Base-by-base conservation (phyloP, 345 rosid genomes). In the Trapa bicornis region DNA sequence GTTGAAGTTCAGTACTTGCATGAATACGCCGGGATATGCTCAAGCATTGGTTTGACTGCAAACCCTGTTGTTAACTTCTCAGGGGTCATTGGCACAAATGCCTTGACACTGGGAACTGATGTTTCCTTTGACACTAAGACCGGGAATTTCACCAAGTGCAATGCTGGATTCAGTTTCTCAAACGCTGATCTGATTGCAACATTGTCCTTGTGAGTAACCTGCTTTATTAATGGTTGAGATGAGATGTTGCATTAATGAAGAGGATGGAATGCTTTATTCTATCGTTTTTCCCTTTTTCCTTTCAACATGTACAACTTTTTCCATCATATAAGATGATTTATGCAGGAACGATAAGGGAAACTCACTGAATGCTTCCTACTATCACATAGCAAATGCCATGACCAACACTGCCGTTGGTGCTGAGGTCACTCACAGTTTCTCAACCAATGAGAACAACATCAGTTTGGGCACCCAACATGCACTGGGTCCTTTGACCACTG, bases 1-100 rank as follows among this genome's bases (percentile, higher is more conserved):
- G 42, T 86, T 75, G 97, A 94, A 80, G 70, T 94, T 65, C 99
- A 90, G 67, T 94, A 85, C 80, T 75, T 87, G 86, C 96, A 89
- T 78, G 99, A 94, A 54, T 83, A 83, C 47, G 89, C 88, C 0
- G 99, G 91, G 69, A 80, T 91, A 47, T 83, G 85, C 84, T 72
- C 95, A 4, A 91, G 97, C 74, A 72, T 94, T 75, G 95, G 89
- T 32, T 76, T 94, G 82, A 85, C 97, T 63, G 88, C 86, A 36
- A 87, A 84, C 78, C 99, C 99, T 2, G 32, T 76, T 52, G 84
- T 89, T 61, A 88, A 91, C 82, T 84, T 88, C 69, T 83, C 99
- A 14, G 89, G 92, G 75, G 96, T 89, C 13, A 11, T 91, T 65
- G 99, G 99, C 37, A 78, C 80, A 54, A 83, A 79, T 69, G 74